These are phyloP conservation scores for Ulmus americana DNA, from an alignment of 331 rosid genomes.

Conservation along the genomic window DNA sequence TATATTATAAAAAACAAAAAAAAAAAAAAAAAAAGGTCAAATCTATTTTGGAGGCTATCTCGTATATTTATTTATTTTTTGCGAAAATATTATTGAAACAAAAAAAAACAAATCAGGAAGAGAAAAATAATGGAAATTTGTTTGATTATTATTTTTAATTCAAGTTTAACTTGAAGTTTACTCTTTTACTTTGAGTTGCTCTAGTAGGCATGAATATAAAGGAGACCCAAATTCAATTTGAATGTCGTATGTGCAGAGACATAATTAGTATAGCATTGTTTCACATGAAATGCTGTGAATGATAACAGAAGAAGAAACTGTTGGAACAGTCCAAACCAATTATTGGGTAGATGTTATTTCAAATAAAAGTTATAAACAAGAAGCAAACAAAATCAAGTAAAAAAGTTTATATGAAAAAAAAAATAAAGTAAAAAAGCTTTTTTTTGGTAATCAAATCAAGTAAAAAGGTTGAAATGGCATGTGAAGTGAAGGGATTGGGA, in stretches of 20 bases:
- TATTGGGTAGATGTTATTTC: slow-evolving; percentile 3
- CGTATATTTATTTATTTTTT: background rate
- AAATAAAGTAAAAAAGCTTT: background rate
- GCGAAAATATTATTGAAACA: too few relatives aligned
- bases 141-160: background rate
- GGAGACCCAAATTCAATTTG: background rate
- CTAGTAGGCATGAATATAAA: background rate
- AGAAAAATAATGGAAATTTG: background rate
- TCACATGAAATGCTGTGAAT: slow-evolving; percentile 16
- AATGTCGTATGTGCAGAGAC: slow-evolving; percentile 11
- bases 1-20: too few relatives aligned
- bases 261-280: slow-evolving; percentile 16
- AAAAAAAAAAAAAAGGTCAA: background rate
- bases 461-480: slow-evolving; percentile 2
- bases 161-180: background rate
- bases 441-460: too few relatives aligned
- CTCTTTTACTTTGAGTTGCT: background rate
- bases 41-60: background rate
- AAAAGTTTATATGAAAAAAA: background rate
- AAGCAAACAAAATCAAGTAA: background rate
- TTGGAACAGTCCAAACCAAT: slow-evolving; percentile 21
- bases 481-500: background rate
- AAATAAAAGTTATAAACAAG: background rate
- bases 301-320: slow-evolving; percentile 13
- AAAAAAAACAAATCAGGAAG: too few relatives aligned